These are phyloP conservation scores for Plasmodium vivax DNA, from an alignment of 169 alveolate genomes.

Conservation along the genomic window DNA sequence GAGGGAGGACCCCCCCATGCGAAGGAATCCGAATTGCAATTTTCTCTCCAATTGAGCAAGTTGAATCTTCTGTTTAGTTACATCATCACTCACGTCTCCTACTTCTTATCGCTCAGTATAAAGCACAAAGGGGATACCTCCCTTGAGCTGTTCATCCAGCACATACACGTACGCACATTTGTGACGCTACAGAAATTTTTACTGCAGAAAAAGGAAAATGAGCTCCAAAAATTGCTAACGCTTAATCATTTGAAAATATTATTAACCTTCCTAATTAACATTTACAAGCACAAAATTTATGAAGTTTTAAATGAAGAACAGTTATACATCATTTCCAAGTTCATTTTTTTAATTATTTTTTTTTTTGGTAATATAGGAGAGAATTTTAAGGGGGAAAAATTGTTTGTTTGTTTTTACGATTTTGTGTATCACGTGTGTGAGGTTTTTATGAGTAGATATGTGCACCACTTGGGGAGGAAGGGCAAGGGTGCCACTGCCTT, in stretches of 20 bases:
- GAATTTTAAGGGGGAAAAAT: background rate
- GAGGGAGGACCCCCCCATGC: background rate
- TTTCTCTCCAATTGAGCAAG: background rate
- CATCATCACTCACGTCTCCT: slow-evolving; percentile 44
- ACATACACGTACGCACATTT: slow-evolving; percentile 48
- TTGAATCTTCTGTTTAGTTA: background rate
- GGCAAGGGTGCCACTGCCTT: background rate
- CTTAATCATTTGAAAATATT: slow-evolving; percentile 17
- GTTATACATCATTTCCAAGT: slow-evolving; percentile 25
- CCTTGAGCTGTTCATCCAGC: background rate
- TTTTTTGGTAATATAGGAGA: slow-evolving; percentile 10
- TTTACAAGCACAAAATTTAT: slow-evolving; percentile 28
- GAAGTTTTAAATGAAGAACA: slow-evolving; percentile 9
- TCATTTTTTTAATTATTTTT: slow-evolving; percentile 10
- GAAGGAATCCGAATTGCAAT: background rate
- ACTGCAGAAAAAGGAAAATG: background rate
- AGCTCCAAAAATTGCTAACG: background rate
- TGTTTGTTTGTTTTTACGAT: slow-evolving; percentile 31
- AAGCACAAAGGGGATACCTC: background rate
- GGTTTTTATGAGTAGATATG: slow-evolving; percentile 6
- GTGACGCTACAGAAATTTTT: slow-evolving; percentile 20
- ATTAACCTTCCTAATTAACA: slow-evolving; percentile 26
- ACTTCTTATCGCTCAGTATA: slow-evolving; percentile 30
- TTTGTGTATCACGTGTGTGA: slow-evolving; percentile 20
- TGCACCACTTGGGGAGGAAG: background rate